These are phyloP conservation scores for Trifolium repens DNA, from an alignment of 306 rosid genomes.

Conservation along the genomic window DNA sequence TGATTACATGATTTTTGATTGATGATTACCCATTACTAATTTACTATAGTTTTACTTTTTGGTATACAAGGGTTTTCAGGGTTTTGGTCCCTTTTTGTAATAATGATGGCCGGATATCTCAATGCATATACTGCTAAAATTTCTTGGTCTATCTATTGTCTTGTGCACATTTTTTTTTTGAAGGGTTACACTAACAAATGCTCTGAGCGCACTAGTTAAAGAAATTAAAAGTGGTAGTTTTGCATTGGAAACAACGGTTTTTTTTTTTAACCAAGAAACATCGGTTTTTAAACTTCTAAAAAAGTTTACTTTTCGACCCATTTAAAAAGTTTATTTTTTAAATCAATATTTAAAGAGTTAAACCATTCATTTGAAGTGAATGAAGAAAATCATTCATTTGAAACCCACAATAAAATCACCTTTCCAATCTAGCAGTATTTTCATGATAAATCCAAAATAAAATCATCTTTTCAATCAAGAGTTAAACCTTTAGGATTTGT, in stretches of 20 bases:
- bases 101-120: background rate
- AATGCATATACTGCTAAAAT: background rate
- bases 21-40: background rate
- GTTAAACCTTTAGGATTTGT: too few relatives aligned
- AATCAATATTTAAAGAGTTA: background rate
- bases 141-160: background rate
- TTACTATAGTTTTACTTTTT: constrained; percentile 3
- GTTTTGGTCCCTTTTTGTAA: constrained; percentile 13
- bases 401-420: background rate
- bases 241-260: too few relatives aligned
- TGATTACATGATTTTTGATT: constrained; percentile 24
- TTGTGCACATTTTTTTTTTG: background rate
- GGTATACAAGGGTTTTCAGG: background rate
- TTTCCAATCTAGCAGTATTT: background rate
- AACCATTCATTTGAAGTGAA: background rate
- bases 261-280: too few relatives aligned
- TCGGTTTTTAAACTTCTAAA: too few relatives aligned
- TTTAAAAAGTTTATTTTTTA: too few relatives aligned
- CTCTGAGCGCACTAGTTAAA: too few relatives aligned
- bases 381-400: background rate
- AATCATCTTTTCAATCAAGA: background rate
- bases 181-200: too few relatives aligned
- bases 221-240: too few relatives aligned
- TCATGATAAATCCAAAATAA: background rate
- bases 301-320: too few relatives aligned